A percentile compares a stretch with the other conserved stretches of the same genome.
These are phyloP conservation scores for Penstemon barbatus DNA, from an alignment of 257 asterid species.

Conservation along the genomic window DNA sequence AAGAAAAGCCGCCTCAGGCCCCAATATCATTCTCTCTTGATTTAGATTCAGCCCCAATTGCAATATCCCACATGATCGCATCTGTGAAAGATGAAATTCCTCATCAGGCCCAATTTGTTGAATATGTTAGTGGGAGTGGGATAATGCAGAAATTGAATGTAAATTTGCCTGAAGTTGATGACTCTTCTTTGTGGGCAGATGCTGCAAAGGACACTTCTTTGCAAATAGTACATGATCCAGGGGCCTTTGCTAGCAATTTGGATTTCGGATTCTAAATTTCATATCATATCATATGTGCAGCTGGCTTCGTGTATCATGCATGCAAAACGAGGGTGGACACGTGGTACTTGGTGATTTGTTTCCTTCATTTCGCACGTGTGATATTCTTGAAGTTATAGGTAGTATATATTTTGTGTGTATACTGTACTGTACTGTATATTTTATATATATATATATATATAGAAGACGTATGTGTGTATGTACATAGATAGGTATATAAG, in stretches of 20 bases:
- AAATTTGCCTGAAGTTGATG: conserved; percentile 53
- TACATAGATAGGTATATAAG: too few species aligned
- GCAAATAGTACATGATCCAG: conserved; percentile 44
- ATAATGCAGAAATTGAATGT: conserved; percentile 35
- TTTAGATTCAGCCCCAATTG: neutral
- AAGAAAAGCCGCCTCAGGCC: neutral
- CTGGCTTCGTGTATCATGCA: too few species aligned
- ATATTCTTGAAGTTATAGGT: too few species aligned
- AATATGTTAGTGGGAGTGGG: conserved; percentile 30
- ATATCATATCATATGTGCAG: too few species aligned
- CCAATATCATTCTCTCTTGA: neutral
- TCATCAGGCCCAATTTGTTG: conserved; percentile 3
- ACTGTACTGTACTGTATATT: too few species aligned
- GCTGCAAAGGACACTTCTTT: conserved; percentile 54
- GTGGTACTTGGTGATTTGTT: too few species aligned
- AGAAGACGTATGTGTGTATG: too few species aligned
- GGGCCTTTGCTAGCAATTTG: conserved; percentile 30
- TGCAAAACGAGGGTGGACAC: too few species aligned
- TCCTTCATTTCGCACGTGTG: too few species aligned
- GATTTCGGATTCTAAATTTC: neutral
- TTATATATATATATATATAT: too few species aligned
- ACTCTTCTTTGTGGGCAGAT: conserved; percentile 60
- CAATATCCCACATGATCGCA: neutral
- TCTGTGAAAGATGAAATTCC: neutral
- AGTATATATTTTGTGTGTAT: too few species aligned